Percentiles rank a stretch among this genome's conserved stretches.
These are phyloP conservation scores for Boletus subluridellus DNA, from an alignment of 1,284 basidiomycete species.

Conservation along the genomic window DNA sequence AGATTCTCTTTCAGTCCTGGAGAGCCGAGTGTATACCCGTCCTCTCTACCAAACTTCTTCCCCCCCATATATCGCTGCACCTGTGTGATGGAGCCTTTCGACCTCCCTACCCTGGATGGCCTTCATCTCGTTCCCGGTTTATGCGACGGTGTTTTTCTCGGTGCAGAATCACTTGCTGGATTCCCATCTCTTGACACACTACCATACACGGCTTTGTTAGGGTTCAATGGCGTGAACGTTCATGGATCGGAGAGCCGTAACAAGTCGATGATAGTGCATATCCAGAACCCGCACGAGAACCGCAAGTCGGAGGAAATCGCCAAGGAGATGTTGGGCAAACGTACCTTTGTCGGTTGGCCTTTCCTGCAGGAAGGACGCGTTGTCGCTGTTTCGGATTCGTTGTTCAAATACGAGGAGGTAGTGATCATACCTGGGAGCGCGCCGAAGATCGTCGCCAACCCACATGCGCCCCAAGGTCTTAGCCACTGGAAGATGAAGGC, in stretches of 20 bases:
- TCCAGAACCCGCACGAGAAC: conserved; percentile 73
- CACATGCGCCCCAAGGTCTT: conserved; percentile 66
- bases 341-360: conserved; percentile 88
- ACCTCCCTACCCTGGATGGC: conserved; percentile 86
- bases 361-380: conserved; percentile 92
- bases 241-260: conserved; percentile 89
- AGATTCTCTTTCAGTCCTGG: conserved; percentile 73
- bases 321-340: conserved; percentile 67
- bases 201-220: conserved; percentile 73
- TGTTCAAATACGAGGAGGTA: conserved; percentile 84
- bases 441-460: conserved; percentile 63
- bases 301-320: conserved; percentile 75
- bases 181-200: conserved; percentile 95
- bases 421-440: conserved; percentile 51
- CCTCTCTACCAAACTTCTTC: conserved; percentile 93
- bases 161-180: conserved; percentile 84
- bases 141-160: conserved; percentile 85
- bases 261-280: conserved; percentile 88
- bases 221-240: conserved; percentile 88
- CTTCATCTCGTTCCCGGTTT: conserved; percentile 85
- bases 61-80: conserved; percentile 83
- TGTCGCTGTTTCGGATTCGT: conserved; percentile 79
- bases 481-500: conserved; percentile 74
- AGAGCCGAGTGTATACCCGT: conserved; percentile 72
- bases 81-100: conserved; percentile 76